Conservation (phyloP, 1,284 basidiomycete genomes). For the Rhodotorula sp. region DNA sequence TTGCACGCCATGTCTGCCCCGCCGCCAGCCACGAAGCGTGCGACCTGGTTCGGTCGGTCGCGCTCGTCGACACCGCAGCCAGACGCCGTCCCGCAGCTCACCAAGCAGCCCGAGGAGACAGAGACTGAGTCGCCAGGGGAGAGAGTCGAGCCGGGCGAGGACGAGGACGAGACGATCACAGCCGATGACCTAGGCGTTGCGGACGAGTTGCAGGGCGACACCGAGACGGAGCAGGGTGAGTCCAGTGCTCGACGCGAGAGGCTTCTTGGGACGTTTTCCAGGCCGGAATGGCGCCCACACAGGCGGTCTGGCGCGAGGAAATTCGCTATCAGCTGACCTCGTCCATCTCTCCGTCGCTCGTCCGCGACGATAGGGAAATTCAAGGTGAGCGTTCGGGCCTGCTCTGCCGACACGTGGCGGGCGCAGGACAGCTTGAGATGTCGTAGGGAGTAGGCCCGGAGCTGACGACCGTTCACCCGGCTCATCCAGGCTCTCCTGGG, state of each 20-base stretch:
- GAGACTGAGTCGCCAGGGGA: background rate
- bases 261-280: too few species aligned
- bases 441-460: too few species aligned
- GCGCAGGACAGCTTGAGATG: background rate
- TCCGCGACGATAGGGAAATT: too few species aligned
- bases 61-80: background rate
- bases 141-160: background rate
- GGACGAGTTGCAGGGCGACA: constrained; percentile 6
- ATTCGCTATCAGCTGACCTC: too few species aligned
- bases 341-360: too few species aligned
- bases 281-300: too few species aligned
- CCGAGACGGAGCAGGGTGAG: constrained; percentile 12
- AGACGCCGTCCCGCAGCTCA: background rate
- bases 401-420: background rate
- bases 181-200: background rate
- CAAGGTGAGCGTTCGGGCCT: background rate
- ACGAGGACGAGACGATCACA: background rate
- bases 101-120: constrained; percentile 3
- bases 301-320: too few species aligned
- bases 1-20: background rate
- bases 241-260: too few species aligned
- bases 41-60: background rate
- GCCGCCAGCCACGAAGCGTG: background rate
- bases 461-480: background rate
- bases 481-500: constrained; percentile 24